These are phyloP conservation scores for Aphanomyces cochlioides DNA, from an alignment of 352 stramenopile species.

Conservation along the genomic window DNA sequence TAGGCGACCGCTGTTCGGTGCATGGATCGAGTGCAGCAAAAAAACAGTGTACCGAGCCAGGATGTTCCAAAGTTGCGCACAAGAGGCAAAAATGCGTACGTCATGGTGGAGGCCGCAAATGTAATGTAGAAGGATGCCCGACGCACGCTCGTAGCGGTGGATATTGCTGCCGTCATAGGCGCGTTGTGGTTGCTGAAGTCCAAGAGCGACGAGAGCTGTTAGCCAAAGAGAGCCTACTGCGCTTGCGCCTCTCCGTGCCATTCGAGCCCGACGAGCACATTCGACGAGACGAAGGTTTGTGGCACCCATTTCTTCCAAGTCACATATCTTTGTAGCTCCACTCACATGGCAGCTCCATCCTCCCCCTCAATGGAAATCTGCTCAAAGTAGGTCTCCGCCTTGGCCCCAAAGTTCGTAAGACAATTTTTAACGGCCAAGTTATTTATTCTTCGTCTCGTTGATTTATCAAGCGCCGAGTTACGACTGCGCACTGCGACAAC, in stretches of 20 bases:
- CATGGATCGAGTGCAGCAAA: slow-evolving; percentile 11
- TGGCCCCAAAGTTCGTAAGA: neutral
- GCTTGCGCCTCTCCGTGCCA: neutral
- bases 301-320: neutral
- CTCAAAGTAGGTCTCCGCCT: neutral
- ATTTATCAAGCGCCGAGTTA: neutral
- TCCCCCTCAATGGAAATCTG: neutral
- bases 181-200: neutral
- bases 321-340: neutral
- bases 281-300: neutral
- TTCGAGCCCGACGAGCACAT: neutral
- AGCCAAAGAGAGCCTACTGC: slow-evolving; percentile 2
- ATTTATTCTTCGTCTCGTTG: neutral
- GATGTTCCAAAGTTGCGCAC: neutral
- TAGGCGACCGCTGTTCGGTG: slow-evolving; percentile 12
- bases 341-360: neutral
- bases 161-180: neutral
- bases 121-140: neutral
- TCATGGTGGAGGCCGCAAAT: neutral
- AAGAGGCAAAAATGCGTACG: slow-evolving; percentile 3
- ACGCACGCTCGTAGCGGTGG: neutral
- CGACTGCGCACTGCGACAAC: neutral
- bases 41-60: neutral
- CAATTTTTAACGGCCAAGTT: neutral
- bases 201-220: slow-evolving; percentile 1